These are phyloP conservation scores for Arthroderma uncinatum DNA, from an alignment of 2,329 filamentous ascomycete species.

Conservation along the genomic window DNA sequence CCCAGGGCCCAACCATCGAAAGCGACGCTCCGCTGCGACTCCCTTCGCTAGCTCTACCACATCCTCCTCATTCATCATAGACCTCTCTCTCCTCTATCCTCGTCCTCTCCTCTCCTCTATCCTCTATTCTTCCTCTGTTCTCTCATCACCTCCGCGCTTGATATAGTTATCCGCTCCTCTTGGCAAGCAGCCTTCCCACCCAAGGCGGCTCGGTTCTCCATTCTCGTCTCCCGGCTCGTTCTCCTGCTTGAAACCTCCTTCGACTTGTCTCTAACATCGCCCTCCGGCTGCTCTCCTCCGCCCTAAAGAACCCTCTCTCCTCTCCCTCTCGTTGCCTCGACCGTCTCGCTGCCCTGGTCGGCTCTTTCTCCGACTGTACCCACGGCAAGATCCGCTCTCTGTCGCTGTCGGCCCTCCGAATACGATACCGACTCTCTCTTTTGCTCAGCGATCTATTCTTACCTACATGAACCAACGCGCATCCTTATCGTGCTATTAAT, in stretches of 20 bases:
- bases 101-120: not conserved
- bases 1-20: not conserved
- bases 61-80: not conserved
- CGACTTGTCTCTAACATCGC: not conserved
- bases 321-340: not conserved
- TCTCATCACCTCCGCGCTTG: slow-evolving; percentile 15
- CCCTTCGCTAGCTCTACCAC: slow-evolving; percentile 1
- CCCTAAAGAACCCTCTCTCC: not conserved
- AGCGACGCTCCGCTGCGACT: slow-evolving; percentile 6
- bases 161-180: not conserved
- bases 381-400: slow-evolving; percentile 6
- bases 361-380: slow-evolving; percentile 13
- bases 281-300: not conserved
- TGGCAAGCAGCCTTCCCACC: slow-evolving; percentile 7
- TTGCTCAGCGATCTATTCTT: not conserved
- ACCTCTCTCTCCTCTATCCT: not conserved
- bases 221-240: not conserved
- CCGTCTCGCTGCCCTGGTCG: slow-evolving; percentile 6
- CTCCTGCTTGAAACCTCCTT: not conserved
- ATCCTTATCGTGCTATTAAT: not conserved
- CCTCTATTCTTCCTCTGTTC: slow-evolving; percentile 10
- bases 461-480: not conserved
- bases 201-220: slow-evolving; percentile 13
- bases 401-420: slow-evolving; percentile 1
- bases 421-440: not conserved